Evolutionary conservation across 140 eudicot species (phyloP).

Genomic region (Ambrosia hybrid): DNA sequence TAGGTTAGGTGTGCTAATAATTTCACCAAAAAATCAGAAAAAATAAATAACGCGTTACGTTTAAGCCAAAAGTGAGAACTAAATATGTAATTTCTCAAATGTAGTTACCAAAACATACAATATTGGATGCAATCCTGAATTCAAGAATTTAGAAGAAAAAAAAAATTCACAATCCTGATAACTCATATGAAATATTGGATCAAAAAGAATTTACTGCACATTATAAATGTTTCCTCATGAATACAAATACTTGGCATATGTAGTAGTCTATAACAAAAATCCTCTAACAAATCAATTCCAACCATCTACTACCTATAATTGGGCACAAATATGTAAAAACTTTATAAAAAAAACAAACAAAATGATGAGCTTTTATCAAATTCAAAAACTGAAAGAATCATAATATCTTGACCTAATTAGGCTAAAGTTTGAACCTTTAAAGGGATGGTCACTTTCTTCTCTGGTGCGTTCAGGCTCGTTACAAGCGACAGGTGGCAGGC

Average conservation of each 20-base stretch:
- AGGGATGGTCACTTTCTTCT: constrained; percentile 33
- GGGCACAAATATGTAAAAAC: constrained; percentile 39
- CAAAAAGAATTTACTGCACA: constrained; percentile 70
- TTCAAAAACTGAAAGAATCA: constrained; percentile 32
- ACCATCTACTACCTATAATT: constrained; percentile 36
- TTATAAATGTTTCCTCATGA: constrained; percentile 48
- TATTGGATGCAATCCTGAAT: background rate
- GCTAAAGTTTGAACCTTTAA: constrained; percentile 23
- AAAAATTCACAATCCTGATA: background rate
- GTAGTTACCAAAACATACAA: too few species aligned
- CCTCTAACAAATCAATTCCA: constrained; percentile 39
- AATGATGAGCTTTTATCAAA: constrained; percentile 27
- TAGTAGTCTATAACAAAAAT: constrained; percentile 33
- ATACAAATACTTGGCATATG: constrained; percentile 46
- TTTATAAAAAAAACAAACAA: constrained; percentile 13
- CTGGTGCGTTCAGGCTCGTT: constrained; percentile 15
- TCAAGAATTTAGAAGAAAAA: background rate
- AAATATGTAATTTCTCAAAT: too few species aligned
- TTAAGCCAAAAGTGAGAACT: too few species aligned
- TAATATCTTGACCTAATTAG: constrained; percentile 33
- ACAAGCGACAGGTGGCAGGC: constrained; percentile 20
- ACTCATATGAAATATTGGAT: constrained; percentile 10
- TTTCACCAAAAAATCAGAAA: too few species aligned
- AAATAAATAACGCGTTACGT: too few species aligned
- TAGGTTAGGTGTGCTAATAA: too few species aligned